Evolutionary conservation across 148 eudicot species (phyloP).

Genomic region (Rhododendron mucronatum): DNA sequence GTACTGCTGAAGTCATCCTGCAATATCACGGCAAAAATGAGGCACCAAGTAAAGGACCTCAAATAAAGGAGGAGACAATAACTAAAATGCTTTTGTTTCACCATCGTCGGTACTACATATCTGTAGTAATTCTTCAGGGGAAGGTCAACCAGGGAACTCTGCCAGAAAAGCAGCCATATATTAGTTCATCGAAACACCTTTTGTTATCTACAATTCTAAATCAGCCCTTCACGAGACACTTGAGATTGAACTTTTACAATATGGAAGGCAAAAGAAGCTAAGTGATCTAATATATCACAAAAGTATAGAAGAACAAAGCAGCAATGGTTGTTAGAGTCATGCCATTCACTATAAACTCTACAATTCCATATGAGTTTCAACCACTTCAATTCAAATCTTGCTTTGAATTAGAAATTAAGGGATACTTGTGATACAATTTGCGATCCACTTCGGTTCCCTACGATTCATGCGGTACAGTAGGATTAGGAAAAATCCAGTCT

Average conservation of each 20-base stretch:
- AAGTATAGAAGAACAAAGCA: background rate
- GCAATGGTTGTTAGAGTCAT: background rate
- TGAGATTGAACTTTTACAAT: background rate
- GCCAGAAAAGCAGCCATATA: constrained; percentile 27
- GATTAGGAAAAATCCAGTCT: background rate
- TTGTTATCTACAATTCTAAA: background rate
- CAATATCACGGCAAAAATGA: constrained; percentile 19
- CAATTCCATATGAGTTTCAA: background rate
- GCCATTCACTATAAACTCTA: background rate
- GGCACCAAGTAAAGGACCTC: constrained; percentile 5
- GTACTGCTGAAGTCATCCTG: constrained; percentile 93
- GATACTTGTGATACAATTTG: background rate
- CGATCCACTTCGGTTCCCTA: background rate
- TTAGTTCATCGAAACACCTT: constrained; percentile 1
- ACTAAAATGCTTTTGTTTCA: constrained; percentile 21
- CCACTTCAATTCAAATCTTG: background rate
- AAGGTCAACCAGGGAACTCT: constrained; percentile 97
- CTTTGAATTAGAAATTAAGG: background rate
- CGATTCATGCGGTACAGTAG: background rate
- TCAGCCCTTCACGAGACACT: background rate
- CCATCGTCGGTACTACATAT: constrained; percentile 87
- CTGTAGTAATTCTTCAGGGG: constrained; percentile 96
- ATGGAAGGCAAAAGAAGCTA: background rate
- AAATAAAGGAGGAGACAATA: background rate
- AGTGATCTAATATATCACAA: background rate